Base-by-base conservation (phyloP, 371 early-diverging fungal genomes). In the Thermomucor indicae-seudaticae region DNA sequence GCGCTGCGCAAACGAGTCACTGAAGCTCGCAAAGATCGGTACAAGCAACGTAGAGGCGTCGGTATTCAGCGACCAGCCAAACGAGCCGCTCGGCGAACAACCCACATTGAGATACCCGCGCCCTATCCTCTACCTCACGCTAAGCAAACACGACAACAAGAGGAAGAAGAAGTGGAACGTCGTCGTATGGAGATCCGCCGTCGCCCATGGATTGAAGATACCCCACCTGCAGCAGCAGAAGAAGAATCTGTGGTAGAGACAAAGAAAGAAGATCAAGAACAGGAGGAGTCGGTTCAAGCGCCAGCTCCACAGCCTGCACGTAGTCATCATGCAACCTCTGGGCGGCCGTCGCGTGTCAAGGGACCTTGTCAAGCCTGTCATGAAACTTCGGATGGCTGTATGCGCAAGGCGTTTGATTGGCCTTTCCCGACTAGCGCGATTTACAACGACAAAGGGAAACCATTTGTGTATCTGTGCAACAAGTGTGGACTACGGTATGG, bases 401-500 rank as follows among this genome's bases (percentile, higher is more conserved):
- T 75, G 70, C 65, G 75, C n/a, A 75, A 75, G 34, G 75, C 71
- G 14, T 75, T 69, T 41, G 51, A 71, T 53, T 75, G 75, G 75
- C 75, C 75, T n/a, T 71, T 75, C 44, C 55, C 68, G 42, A 58
- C 63, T 8, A 60, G 54, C 43, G 47, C 56, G 0, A 37, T 58
- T 2, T 67, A 63, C 40, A 63, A 69, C 54, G 70, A 69, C 38
- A 71, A 75, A 42, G 75, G 75, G 12, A 56, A 59, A 27, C 64
- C 70, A 0, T 75, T 64, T 65, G 72, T 71, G 42, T 69, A 71
- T 52, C 61, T 75, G 19, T 75, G 75, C 54, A 75, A 75, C 64
- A 75, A 75, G 49, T 75, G 75, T 60, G 75, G 75, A n/a, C 62
- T 75, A 19, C 45, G 75, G 75, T 75, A 71, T 55, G 45, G 12